phyloP scores from a whole-genome alignment of 257 asterid genomes.

The Nicotiana benthamiana region DNA sequence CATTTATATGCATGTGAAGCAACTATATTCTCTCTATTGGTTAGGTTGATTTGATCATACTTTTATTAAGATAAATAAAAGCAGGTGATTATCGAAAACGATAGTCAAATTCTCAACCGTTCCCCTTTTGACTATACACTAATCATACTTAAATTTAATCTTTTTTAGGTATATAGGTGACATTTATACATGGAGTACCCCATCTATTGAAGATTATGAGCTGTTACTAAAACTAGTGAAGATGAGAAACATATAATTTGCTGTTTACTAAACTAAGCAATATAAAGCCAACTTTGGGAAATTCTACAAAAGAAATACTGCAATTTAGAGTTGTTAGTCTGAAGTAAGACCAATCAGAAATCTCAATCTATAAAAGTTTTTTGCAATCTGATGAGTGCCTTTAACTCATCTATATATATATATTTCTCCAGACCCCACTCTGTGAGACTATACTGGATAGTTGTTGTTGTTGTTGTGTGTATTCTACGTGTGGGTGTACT shows the following conservation, averaged over 20 bases:
- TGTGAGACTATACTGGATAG: no score
- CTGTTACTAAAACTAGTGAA: background rate
- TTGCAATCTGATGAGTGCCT: no score
- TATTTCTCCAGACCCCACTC: no score
- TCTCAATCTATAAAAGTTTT: no score
- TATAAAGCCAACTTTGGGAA: no score
- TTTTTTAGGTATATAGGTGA: slow-evolving; percentile 22
- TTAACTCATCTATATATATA: no score
- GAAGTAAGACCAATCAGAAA: no score
- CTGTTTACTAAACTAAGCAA: no score
- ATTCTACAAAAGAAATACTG: no score
- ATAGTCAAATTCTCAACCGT: slow-evolving; percentile 44
- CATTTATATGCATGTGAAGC: background rate
- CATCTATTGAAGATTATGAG: background rate
- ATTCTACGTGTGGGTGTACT: no score
- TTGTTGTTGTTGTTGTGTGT: no score
- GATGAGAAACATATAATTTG: background rate
- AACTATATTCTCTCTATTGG: background rate
- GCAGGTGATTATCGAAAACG: slow-evolving; percentile 45
- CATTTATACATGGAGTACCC: slow-evolving; percentile 10
- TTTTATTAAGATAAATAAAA: background rate
- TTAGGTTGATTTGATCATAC: background rate
- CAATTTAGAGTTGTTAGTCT: no score
- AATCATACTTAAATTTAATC: slow-evolving; percentile 24
- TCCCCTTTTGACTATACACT: slow-evolving; percentile 26